phyloP scores from a whole-genome alignment of 305 asterid genomes.

The Fraxinus baroniana region DNA sequence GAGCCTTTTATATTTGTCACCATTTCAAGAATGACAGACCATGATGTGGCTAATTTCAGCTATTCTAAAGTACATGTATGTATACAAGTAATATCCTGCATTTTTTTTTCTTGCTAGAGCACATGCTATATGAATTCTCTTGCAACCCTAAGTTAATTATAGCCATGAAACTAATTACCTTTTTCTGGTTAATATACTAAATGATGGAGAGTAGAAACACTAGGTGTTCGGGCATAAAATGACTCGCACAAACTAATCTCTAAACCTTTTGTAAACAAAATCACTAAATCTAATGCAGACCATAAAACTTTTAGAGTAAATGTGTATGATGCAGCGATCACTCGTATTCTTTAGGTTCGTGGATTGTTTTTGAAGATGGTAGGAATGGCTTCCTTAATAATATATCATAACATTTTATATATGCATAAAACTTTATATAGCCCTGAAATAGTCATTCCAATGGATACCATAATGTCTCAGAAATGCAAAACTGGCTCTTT shows the following conservation, averaged over 20 bases:
- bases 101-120: not conserved
- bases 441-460: not conserved
- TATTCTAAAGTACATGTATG: not conserved
- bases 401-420: not conserved
- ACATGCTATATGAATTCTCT: not conserved
- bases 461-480: not conserved
- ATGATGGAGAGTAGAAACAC: not conserved
- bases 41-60: not conserved
- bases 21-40: not conserved
- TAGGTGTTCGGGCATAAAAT: not conserved
- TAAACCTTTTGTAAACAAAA: not conserved
- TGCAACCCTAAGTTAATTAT: not conserved
- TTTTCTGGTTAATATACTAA: not conserved
- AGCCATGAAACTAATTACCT: not conserved
- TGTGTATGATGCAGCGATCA: slow-evolving; percentile 39
- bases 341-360: not conserved
- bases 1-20: not conserved
- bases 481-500: not conserved
- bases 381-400: not conserved
- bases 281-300: not conserved
- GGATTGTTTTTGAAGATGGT: not conserved
- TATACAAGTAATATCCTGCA: not conserved
- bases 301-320: not conserved
- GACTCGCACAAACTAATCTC: not conserved
- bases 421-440: not conserved